Conservation (phyloP, 176 grass and related monocot genomes). For the Hordeum vulgare region MorexV3_pseudomolecules_assembly NC_058520.1:349364182-349364681, state of each 20-base stretch:
- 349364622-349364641: neutral
- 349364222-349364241: conserved; percentile 40
- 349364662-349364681: neutral
- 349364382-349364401: conserved; percentile 19
- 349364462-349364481: neutral
- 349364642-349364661: neutral
- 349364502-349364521: neutral
- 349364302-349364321: conserved; percentile 36
- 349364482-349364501: neutral
- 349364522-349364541: neutral
- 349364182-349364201: conserved; percentile 28
- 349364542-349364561: neutral
- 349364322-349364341: conserved; percentile 35
- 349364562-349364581: neutral
- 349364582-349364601: neutral
- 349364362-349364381: conserved; percentile 24
- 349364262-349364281: conserved; percentile 31
- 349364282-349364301: conserved; percentile 32
- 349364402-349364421: neutral
- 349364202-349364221: conserved; percentile 37
- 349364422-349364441: neutral
- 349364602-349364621: neutral
- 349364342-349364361: conserved; percentile 31
- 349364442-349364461: neutral
- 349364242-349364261: conserved; percentile 38